Base-by-base conservation (phyloP, 2,329 filamentous ascomycete genomes). In the Penicillium sp. region DNA sequence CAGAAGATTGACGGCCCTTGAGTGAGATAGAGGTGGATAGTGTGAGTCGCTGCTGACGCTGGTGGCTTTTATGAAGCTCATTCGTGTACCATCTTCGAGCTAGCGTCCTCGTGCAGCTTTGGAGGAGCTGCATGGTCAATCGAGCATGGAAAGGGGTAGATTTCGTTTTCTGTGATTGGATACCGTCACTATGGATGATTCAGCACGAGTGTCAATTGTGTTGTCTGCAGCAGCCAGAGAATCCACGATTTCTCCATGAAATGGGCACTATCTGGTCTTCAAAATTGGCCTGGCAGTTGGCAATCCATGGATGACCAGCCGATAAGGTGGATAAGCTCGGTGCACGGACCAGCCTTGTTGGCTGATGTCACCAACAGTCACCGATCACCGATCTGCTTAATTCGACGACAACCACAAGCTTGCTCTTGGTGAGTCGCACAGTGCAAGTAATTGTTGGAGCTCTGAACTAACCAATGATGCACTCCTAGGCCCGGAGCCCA, bases 1-100 rank as follows among this genome's bases (percentile, higher is more conserved):
- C 57, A 4, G 57, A 58, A n/a, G 56, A 52, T 27, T 19, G 54
- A 6, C 57, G 58, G n/a, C 5, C 14, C 18, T 31, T 46, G 24
- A 31, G 7, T 31, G 9, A 31, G 9, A 10, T 31, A 9, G 9
- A 10, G 6, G 14, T 31, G 16, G 16, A 49, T 35, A 4, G 27
- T 13, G 46, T 10, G 2, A 19, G 3, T 3, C 2, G 4, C 16
- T 11, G 46, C n/a, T 14, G 22, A 3, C 18, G 1, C 4, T 31
- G 4, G n/a, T 11, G 9, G 9, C 14, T 16, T n/a, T 6, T 9
- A 39, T 36, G 36, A n/a, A 18, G 22, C 13, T 11, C 40, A 7
- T 24, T 6, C 19, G 18, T 31, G 13, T 11, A 16, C 14, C 46
- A 19, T 33, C 46, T 49, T 19, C 9, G 22, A 4, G 9, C 46